phyloP scores from a whole-genome alignment of 1,139 yeast genomes.

The Sugiyamaella paludigena region DNA sequence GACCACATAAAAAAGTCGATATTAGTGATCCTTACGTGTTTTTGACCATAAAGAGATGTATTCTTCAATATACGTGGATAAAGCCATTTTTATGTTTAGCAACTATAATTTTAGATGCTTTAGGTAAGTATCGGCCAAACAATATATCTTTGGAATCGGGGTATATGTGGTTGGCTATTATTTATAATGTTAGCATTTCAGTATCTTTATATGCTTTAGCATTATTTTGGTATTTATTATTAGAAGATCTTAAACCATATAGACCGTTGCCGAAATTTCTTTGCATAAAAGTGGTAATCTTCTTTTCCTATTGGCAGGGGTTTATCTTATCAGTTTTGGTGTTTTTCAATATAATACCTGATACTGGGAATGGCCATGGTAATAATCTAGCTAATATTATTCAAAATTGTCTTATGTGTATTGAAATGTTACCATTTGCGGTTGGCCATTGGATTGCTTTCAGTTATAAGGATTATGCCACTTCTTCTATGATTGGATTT shows the following conservation, averaged over 20 bases:
- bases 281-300: constrained; percentile 88
- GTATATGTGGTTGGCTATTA: constrained; percentile 63
- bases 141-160: constrained; percentile 50
- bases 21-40: constrained; percentile 84
- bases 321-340: constrained; percentile 48
- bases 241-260: constrained; percentile 71
- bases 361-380: constrained; percentile 18
- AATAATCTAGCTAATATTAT: constrained; percentile 49
- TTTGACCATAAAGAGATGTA: constrained; percentile 74
- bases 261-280: constrained; percentile 90
- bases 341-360: constrained; percentile 51
- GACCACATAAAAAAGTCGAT: constrained; percentile 56
- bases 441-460: constrained; percentile 86
- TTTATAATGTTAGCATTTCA: constrained; percentile 79
- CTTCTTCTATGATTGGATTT: constrained; percentile 57
- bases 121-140: constrained; percentile 48
- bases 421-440: constrained; percentile 84
- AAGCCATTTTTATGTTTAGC: constrained; percentile 74
- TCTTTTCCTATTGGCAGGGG: constrained; percentile 98
- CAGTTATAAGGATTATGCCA: constrained; percentile 68
- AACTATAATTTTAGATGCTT: constrained; percentile 50
- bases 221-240: constrained; percentile 85
- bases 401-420: constrained; percentile 77
- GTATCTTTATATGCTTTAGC: constrained; percentile 82
- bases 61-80: constrained; percentile 92